Percentiles rank a stretch among this genome's conserved stretches.
Evolutionary conservation across 2,329 filamentous ascomycete genomes (phyloP).

Genomic region (Coniella vitis): DNA sequence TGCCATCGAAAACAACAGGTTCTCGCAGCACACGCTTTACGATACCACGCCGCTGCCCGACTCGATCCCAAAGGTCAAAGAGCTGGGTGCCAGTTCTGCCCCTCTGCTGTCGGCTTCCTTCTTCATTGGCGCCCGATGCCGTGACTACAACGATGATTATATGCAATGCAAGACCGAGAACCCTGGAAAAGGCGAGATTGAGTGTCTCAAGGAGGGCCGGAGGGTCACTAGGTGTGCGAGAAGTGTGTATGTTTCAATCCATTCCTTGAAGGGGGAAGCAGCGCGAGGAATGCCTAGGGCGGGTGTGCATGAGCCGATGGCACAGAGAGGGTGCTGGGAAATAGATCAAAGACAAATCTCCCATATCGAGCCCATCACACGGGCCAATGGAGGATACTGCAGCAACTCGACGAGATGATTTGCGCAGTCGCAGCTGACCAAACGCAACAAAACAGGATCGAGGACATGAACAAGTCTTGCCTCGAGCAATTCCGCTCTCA

Average conservation of each 20-base stretch:
- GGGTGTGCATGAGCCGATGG: neutral
- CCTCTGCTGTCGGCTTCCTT: constrained; percentile 86
- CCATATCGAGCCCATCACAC: no score
- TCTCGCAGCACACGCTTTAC: constrained; percentile 88
- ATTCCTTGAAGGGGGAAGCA: neutral
- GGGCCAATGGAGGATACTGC: no score
- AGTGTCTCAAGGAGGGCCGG: constrained; percentile 93
- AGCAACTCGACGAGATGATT: no score
- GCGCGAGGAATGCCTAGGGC: neutral
- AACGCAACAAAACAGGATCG: constrained; percentile 51
- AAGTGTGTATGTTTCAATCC: constrained; percentile 72
- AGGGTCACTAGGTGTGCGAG: constrained; percentile 94
- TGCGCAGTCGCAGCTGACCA: no score
- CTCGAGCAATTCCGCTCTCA: constrained; percentile 84
- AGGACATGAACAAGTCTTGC: constrained; percentile 94
- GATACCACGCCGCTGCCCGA: constrained; percentile 94
- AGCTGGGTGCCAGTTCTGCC: constrained; percentile 88
- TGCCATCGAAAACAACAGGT: constrained; percentile 48
- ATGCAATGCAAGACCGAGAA: constrained; percentile 99
- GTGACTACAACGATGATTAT: constrained; percentile 94
- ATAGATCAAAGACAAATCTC: no score
- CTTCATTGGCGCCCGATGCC: constrained; percentile 96
- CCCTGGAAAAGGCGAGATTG: constrained; percentile 81
- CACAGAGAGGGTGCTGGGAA: neutral
- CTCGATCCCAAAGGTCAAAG: constrained; percentile 84